Evolutionary conservation across 192 early-diverging fungal genomes (phyloP).

Genomic region (Endogone sp.): DNA sequence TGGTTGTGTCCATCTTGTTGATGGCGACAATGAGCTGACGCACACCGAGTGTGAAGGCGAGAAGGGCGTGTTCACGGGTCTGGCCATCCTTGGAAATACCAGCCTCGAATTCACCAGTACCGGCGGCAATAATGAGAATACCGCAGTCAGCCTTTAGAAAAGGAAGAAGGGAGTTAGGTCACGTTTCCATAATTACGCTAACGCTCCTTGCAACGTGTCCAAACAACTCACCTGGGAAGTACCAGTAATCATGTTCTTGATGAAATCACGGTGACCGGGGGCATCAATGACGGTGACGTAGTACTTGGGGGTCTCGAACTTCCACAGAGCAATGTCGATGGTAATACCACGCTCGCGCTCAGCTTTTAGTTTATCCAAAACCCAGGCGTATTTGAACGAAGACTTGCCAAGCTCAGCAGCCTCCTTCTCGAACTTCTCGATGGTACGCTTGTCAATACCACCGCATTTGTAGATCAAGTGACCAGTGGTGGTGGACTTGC

Average conservation of each 20-base stretch:
- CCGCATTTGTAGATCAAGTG: slow-evolving; percentile 99
- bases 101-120: slow-evolving; percentile 87
- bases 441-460: slow-evolving; percentile 99
- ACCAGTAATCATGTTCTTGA: slow-evolving; percentile 99
- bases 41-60: slow-evolving; percentile 98
- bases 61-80: slow-evolving; percentile 99
- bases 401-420: slow-evolving; percentile 98
- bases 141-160: slow-evolving; percentile 80
- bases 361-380: slow-evolving; percentile 98
- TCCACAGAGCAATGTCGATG: slow-evolving; percentile 97
- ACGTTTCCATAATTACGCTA: neutral
- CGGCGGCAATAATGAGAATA: slow-evolving; percentile 92
- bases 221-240: slow-evolving; percentile 69
- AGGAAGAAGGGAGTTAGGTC: slow-evolving; percentile 23
- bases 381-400: slow-evolving; percentile 99
- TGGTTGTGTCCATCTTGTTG: slow-evolving; percentile 99
- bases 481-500: slow-evolving; percentile 99
- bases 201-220: neutral
- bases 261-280: slow-evolving; percentile 99
- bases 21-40: slow-evolving; percentile 97
- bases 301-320: slow-evolving; percentile 96
- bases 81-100: slow-evolving; percentile 99
- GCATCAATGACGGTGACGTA: slow-evolving; percentile 99
- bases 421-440: slow-evolving; percentile 99
- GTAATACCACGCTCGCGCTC: slow-evolving; percentile 99